Base-by-base conservation (phyloP, 2,329 filamentous ascomycete genomes). In the Zarea fungicola region DNA sequence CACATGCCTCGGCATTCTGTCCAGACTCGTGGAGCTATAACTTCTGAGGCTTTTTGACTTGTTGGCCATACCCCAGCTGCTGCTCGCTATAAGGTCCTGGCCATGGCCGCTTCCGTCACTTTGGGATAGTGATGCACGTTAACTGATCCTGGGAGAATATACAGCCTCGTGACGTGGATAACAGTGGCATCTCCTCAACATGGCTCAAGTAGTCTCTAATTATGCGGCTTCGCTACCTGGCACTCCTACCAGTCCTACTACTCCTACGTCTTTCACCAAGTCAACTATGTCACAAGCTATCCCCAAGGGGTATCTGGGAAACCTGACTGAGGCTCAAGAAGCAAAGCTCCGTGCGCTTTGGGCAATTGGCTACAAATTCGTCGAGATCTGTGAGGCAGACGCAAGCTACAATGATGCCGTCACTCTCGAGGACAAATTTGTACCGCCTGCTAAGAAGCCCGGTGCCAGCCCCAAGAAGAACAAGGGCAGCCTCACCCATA, bases 331-430 rank as follows among this genome's bases (percentile, higher is more conserved):
- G 6, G 87, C 95, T 53, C 81, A 96, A 68, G 87, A 95, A 59
- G 77, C 77, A 53, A 95, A 91, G 69, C 72, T 96, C 52, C 85
- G 84, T 61, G 85, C 91, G 64, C 77, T 96, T 56, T 96, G 90
- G 90, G 69, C 77, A 14, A 73, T 82, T 50, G 77, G 86, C 25
- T 75, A 91, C 55, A 83, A 85, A 53, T 75, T 93, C 28, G 88
- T 87, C 62, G 85, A 83, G 22, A 76, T 88, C 21, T 49, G 34
- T 22, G 44, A 57, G 44, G 44, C 53, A 18, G 52, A 56, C 40
- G 31, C 55, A 31, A 39, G 62, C 19, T 54, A 58, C n/a, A 56
- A 58, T 35, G 56, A 55, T 13, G 56, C 58, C 19, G 52, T 49
- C 9, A 58, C 60, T 8, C 56, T 60, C 18, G 54, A 56, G 14